Base-by-base conservation (phyloP, 2,329 filamentous ascomycete species). In the Lasiodiplodia gonubiensis region DNA sequence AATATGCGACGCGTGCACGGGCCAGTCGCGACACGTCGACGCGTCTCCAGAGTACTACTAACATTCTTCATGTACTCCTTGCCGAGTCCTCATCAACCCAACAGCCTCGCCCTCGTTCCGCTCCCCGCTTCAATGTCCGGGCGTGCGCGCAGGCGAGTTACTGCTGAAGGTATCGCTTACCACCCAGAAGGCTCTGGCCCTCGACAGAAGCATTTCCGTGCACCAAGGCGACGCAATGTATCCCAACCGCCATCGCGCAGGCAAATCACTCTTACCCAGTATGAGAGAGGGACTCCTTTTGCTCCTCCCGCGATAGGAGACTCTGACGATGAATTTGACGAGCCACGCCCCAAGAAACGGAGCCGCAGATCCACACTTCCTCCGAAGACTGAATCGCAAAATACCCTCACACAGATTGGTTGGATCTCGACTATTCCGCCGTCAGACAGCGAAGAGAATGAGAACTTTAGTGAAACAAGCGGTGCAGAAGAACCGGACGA, bases 321-420 rank as follows among this genome's bases (percentile, higher is more conserved):
- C 21, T 64, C 61, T 0, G 49, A 64, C 18, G 61, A 64, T 42
- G 61, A 64, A 21, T 42, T 39, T 21, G 65, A 60, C 8, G 65
- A 33, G 8, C n/a, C 23, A 6, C 54, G 21, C 3, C 23, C 46
- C 16, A 67, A 16, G 7, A 67, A 60, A 33, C 52, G 21, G 48
- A 60, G 54, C 18, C 53, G 63, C 49, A 46, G 25, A 7, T 33
- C 18, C 12, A 21, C 16, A 4, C 42, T 67, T 14, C 54, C 65
- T n/a, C 23, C 25, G 11, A 67, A 67, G 33, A 53, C 65, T 7
- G 33, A 66, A 18, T 59, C 51, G 16, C 66, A 67, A 23, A 63
- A 55, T n/a, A 67, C 66, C 8, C 49, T 67, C 2, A 67, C 66
- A 5, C 66, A 67, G 37, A 67, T 67, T 48, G 66, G 59, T n/a